Base-by-base conservation (phyloP, 1,284 basidiomycete species). In the Neonothopanus nambi region DNA sequence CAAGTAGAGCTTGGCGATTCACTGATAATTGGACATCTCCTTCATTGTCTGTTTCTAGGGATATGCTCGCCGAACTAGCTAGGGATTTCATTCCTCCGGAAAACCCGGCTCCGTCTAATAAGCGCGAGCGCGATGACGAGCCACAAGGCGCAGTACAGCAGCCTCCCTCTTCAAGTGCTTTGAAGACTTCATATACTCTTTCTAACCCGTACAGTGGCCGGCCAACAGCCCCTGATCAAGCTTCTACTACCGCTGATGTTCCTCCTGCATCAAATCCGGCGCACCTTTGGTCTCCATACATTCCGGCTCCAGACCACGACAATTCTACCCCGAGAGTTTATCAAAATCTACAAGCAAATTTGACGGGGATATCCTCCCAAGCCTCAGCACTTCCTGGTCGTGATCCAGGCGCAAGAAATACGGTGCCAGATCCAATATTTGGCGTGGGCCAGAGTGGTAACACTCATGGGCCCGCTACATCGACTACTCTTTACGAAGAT, bases 1-100 rank as follows among this genome's bases (percentile, higher is more conserved):
- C n/a, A n/a, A n/a, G n/a, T 39, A 9, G 12, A 30, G 7, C 26
- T 46, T n/a, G 2, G 17, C 33, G 5, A 37, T 44, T 17, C 30
- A 13, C 12, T 20, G n/a, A 17, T n/a, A 26, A 5, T 26, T n/a
- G 13, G 21, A 45, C 30, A 9, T 15, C n/a, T 20, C 17, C 12
- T 18, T 30, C 9, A 30, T n/a, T 17, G 30, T 18, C 35, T 13
- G 9, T 18, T 18, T 42, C 17, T 18, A 56, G 55, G 37, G 55
- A 57, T 44, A 53, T 57, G 28, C 40, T 57, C 9, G 43, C 46
- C n/a, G 55, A 57, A 36, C 51, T 57, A 21, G 41, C 48, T 24
- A 35, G 41, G 12, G 55, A 52, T 18, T 41, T 54, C 20, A 48
- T 48, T n/a, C 21, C 35, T 12, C 20, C 41, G n/a, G 39, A 54